Conservation (phyloP, 2,329 filamentous ascomycete species). For the Tolypocladium tropicale region DNA sequence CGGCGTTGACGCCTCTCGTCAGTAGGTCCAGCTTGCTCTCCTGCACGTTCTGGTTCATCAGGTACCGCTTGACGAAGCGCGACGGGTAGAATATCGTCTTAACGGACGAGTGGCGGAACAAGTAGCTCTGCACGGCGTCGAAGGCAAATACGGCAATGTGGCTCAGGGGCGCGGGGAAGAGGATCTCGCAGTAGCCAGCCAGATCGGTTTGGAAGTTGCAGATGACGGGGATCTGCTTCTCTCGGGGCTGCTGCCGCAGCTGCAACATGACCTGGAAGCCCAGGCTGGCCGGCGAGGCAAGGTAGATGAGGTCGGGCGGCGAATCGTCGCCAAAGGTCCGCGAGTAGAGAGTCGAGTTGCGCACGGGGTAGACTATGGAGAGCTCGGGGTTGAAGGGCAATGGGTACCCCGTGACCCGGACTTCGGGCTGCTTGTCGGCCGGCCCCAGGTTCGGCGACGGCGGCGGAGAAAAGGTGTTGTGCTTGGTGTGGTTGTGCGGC, state of each 20-base stretch:
- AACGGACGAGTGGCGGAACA: slow-evolving; percentile 52
- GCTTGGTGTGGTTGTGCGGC: slow-evolving; percentile 44
- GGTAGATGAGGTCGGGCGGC: slow-evolving; percentile 56
- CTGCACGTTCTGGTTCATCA: slow-evolving; percentile 46
- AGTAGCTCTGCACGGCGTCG: slow-evolving; percentile 52
- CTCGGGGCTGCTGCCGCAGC: slow-evolving; percentile 45
- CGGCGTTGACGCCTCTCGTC: slow-evolving; percentile 54
- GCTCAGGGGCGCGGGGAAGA: slow-evolving; percentile 56
- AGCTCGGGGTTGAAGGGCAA: slow-evolving; percentile 63
- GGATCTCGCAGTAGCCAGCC: slow-evolving; percentile 56
- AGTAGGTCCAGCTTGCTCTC: slow-evolving; percentile 47
- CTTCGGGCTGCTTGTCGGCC: slow-evolving; percentile 30
- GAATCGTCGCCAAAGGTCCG: slow-evolving; percentile 42
- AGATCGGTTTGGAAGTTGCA: slow-evolving; percentile 66
- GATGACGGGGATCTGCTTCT: slow-evolving; percentile 47
- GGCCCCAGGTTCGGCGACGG: slow-evolving; percentile 21
- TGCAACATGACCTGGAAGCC: slow-evolving; percentile 66
- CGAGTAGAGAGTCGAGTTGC: slow-evolving; percentile 49
- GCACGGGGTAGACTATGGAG: slow-evolving; percentile 59
- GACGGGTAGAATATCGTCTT: slow-evolving; percentile 62
- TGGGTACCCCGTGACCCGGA: slow-evolving; percentile 53
- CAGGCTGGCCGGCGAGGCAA: slow-evolving; percentile 58
- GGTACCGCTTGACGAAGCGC: slow-evolving; percentile 49
- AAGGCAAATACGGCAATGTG: slow-evolving; percentile 52
- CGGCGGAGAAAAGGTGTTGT: slow-evolving; percentile 42